Percentiles rank a stretch among this genome's conserved stretches.
These are phyloP conservation scores for Termitomyces bulborhizus DNA, from an alignment of 768 basidiomycete species.

Conservation along the genomic window DNA sequence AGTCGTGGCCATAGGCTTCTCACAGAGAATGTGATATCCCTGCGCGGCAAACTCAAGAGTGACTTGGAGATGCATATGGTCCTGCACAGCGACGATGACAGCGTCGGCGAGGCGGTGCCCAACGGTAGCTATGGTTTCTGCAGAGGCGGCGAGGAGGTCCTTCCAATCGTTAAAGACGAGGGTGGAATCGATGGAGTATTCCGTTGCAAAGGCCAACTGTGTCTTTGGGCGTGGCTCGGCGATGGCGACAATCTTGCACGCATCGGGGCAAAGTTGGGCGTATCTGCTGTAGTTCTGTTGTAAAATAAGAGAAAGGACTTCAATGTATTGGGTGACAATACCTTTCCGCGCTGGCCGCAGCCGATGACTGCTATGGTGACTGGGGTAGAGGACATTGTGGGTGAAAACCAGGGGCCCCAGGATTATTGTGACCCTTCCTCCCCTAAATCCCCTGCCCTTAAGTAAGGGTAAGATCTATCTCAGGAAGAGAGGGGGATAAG, in stretches of 20 bases:
- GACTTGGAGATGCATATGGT: constrained; percentile 71
- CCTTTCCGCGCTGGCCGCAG: constrained; percentile 79
- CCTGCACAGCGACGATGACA: constrained; percentile 75
- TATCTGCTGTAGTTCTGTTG: constrained; percentile 58
- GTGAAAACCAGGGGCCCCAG: too few relatives aligned
- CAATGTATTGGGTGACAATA: constrained; percentile 16
- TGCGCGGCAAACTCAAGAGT: constrained; percentile 69
- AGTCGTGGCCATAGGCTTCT: constrained; percentile 87
- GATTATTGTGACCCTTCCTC: too few relatives aligned
- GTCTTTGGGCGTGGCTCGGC: constrained; percentile 77
- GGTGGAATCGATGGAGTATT: constrained; percentile 56
- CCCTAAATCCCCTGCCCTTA: too few relatives aligned
- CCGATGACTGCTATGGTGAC: constrained; percentile 76
- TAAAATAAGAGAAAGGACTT: background rate
- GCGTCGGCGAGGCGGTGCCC: constrained; percentile 79
- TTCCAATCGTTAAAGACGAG: constrained; percentile 70
- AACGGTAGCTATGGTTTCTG: constrained; percentile 53
- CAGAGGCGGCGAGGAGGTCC: constrained; percentile 62
- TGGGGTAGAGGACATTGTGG: constrained; percentile 19
- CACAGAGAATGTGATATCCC: constrained; percentile 86
- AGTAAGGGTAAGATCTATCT: too few relatives aligned
- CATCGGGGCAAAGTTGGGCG: constrained; percentile 49
- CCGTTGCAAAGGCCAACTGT: constrained; percentile 46
- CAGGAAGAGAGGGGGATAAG: too few relatives aligned
- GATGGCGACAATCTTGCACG: constrained; percentile 76